Evolutionary conservation across 345 rosid species (phyloP).

Genomic region (Salix koriyanagi): DNA sequence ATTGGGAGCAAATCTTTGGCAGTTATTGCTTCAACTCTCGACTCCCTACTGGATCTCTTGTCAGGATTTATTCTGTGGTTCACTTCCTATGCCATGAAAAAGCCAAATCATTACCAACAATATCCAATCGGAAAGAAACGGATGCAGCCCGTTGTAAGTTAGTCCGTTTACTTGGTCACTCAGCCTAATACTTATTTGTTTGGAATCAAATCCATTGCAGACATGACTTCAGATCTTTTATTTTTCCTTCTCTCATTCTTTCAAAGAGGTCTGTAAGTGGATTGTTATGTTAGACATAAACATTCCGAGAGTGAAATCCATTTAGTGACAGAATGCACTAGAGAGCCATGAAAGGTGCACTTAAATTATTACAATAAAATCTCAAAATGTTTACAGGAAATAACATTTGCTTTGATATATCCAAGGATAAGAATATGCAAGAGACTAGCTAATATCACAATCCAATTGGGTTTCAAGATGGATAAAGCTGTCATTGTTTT

Average conservation of each 20-base stretch:
- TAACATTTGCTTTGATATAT: not conserved
- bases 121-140: constrained; percentile 83
- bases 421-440: not conserved
- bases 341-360: not conserved
- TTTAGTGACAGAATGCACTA: not conserved
- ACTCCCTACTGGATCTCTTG: constrained; percentile 75
- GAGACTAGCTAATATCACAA: not conserved
- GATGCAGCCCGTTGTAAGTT: constrained; percentile 82
- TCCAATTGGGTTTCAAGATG: not conserved
- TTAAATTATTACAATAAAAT: not conserved
- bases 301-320: not conserved
- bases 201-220: not conserved
- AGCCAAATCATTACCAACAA: constrained; percentile 47
- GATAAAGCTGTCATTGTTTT: not conserved
- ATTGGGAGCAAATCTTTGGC: constrained; percentile 69
- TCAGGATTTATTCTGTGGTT: constrained; percentile 87
- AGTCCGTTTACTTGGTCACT: not conserved
- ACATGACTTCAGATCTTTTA: not conserved
- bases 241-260: not conserved
- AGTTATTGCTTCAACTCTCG: constrained; percentile 78
- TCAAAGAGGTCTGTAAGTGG: not conserved
- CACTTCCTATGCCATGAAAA: constrained; percentile 75
- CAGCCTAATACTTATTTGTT: not conserved
- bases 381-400: not conserved
- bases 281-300: too few species aligned